These are phyloP conservation scores for Boletus reticuloceps DNA, from an alignment of 768 basidiomycete genomes.

Conservation along the genomic window DNA sequence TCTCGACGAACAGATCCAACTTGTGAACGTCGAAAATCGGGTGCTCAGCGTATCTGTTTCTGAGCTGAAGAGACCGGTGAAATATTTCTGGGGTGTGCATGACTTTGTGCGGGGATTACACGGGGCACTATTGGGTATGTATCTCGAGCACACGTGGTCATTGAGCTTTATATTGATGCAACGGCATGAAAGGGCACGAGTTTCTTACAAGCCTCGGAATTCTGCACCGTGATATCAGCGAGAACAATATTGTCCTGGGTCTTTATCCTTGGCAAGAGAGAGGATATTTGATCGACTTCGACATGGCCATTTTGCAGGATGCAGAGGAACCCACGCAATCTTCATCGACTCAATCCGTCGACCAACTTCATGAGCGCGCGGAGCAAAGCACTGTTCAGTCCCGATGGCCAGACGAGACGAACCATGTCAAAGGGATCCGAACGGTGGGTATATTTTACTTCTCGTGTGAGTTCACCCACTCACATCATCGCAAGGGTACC, in stretches of 20 bases:
- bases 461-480: not conserved
- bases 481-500: not conserved
- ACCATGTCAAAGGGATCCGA: too few species aligned
- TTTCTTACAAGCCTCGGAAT: not conserved
- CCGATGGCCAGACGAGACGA: too few species aligned
- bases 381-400: too few species aligned
- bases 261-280: not conserved
- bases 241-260: not conserved
- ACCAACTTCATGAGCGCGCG: too few species aligned
- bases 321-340: not conserved
- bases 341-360: too few species aligned
- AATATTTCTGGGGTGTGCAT: constrained; percentile 1
- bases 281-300: constrained; percentile 34
- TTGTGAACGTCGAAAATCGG: not conserved
- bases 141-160: not conserved
- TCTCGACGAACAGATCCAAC: not conserved
- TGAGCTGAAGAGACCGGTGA: not conserved
- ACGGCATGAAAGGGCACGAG: not conserved
- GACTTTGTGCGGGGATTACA: not conserved
- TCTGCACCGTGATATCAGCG: not conserved
- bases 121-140: not conserved
- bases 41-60: not conserved
- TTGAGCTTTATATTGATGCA: too few species aligned
- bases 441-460: not conserved
- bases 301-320: constrained; percentile 13